phyloP scores from a whole-genome alignment of 2,329 filamentous ascomycete genomes.

The Cyphellophora attinorum region DNA sequence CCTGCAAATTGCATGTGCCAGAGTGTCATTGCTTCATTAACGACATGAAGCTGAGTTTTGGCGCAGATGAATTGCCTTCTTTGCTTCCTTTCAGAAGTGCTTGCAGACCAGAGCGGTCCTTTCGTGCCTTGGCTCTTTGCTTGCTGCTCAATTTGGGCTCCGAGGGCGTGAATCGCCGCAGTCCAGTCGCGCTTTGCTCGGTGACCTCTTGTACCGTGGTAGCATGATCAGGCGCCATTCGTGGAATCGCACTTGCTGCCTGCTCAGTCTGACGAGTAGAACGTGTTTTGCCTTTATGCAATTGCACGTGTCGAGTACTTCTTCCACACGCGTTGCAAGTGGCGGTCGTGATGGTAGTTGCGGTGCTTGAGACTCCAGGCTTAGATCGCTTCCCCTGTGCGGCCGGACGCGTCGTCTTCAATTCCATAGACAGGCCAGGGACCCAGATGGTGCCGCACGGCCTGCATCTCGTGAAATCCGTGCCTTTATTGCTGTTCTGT shows the following conservation, averaged over 20 bases:
- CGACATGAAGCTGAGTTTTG: conserved; percentile 15
- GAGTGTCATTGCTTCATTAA: conserved; percentile 15
- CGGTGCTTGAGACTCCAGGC: conserved; percentile 3
- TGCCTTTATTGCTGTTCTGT: conserved; percentile 1
- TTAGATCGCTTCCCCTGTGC: conserved; percentile 1
- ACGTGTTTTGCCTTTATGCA: conserved; percentile 1
- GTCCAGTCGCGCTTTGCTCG: not conserved
- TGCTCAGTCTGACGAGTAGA: not conserved
- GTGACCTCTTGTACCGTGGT: not conserved
- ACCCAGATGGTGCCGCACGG: conserved; percentile 30
- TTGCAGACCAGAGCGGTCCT: conserved; percentile 41
- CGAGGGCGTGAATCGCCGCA: not conserved
- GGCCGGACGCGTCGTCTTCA: not conserved
- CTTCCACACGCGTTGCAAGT: too few relatives aligned
- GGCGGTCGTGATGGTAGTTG: conserved; percentile 9
- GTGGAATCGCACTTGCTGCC: not conserved
- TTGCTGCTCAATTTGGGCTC: conserved; percentile 35
- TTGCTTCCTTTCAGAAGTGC: conserved; percentile 35
- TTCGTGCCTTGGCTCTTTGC: conserved; percentile 45
- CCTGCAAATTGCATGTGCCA: too few relatives aligned
- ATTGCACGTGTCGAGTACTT: not conserved
- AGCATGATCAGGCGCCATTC: not conserved
- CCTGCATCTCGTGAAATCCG: conserved; percentile 26
- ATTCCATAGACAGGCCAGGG: conserved; percentile 19
- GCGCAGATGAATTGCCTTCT: conserved; percentile 4